phyloP scores from a whole-genome alignment of 192 early-diverging fungal genomes.

The Coemansia sp. region DNA sequence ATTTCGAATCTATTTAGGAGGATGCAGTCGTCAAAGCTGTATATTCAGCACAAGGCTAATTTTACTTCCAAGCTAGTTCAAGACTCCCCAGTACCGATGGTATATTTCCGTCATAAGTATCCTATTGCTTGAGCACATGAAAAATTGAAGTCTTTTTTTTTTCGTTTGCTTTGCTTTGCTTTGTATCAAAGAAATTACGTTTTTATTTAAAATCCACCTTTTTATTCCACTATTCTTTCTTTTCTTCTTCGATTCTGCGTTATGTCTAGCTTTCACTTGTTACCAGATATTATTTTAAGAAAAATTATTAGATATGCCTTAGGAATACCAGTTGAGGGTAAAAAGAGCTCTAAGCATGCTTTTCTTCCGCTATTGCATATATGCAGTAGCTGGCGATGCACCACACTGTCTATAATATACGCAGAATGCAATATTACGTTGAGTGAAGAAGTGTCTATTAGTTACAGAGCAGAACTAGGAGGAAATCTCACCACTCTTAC shows the following conservation, averaged over 20 bases:
- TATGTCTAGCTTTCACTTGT: neutral
- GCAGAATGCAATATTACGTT: neutral
- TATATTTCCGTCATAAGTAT: neutral
- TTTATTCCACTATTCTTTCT: neutral
- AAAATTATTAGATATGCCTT: neutral
- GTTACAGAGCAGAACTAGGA: neutral
- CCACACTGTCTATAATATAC: neutral
- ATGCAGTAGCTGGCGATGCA: neutral
- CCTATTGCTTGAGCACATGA: too few species aligned
- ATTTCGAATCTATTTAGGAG: neutral
- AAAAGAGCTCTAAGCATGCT: too few species aligned
- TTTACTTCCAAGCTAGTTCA: neutral
- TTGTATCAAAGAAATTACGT: too few species aligned
- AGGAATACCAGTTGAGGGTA: too few species aligned
- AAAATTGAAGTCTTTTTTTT: too few species aligned
- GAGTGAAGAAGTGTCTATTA: neutral
- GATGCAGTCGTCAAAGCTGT: constrained; percentile 1
- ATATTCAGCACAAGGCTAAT: neutral
- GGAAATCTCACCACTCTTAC: too few species aligned
- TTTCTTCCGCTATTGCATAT: neutral
- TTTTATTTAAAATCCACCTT: too few species aligned
- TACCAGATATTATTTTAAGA: neutral
- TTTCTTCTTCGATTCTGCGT: neutral
- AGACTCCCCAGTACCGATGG: neutral
- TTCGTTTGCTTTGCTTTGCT: too few species aligned